Evolutionary conservation across 768 basidiomycete genomes (phyloP).

Genomic region (Tricholoma matsutake): DNA sequence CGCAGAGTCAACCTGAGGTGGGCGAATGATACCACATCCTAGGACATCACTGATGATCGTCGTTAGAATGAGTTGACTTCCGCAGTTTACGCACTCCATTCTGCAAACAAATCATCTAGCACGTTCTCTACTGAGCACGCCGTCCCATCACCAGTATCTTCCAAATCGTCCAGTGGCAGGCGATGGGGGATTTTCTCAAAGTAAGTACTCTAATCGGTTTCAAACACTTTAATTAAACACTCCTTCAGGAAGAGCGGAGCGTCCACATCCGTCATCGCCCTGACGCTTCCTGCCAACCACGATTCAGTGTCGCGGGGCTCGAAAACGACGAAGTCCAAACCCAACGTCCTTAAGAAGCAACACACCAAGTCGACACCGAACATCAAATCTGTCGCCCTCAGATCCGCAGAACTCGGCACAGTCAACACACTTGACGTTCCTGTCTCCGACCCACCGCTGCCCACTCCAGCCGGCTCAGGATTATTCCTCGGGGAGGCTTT

Average conservation of each 20-base stretch:
- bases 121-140: neutral
- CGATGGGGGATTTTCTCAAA: conserved; percentile 9
- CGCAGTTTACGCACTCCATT: neutral
- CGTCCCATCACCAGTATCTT: neutral
- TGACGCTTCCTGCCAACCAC: neutral
- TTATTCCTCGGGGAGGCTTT: neutral
- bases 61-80: neutral
- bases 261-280: neutral
- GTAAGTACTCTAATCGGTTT: conserved; percentile 1
- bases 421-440: conserved; percentile 1
- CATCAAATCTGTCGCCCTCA: neutral
- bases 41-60: neutral
- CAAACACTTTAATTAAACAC: too few relatives aligned
- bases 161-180: conserved; percentile 1
- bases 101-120: neutral
- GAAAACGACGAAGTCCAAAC: conserved; percentile 7
- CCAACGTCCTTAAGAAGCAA: conserved; percentile 5
- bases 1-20: conserved; percentile 6
- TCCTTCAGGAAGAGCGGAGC: neutral
- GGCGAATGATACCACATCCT: neutral
- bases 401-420: conserved; percentile 1
- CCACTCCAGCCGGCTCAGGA: neutral
- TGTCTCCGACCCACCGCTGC: conserved; percentile 1
- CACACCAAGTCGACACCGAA: conserved; percentile 7
- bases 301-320: neutral